Base-by-base conservation (phyloP, 495 filamentous ascomycete species). In the Amniculicola lignicola region DNA sequence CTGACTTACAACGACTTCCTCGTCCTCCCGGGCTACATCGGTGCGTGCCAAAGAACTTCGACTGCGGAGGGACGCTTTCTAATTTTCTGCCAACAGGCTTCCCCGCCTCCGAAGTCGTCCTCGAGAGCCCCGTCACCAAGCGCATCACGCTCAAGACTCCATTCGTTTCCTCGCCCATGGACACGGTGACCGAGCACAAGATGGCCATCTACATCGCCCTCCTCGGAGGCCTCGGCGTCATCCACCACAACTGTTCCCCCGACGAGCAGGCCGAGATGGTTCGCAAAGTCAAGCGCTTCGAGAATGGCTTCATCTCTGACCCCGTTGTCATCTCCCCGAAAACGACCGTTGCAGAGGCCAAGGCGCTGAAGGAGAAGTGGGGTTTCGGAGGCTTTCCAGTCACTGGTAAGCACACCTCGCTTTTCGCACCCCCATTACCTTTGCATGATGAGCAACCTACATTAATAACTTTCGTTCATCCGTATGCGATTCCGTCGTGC, bases 401-500 rank as follows among this genome's bases (percentile, higher is more conserved):
- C 43, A 99, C 93, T 76, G 92, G 93, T 97, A 76, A 79, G 93
- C 80, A 31, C 59, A 51, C 4, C 24, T 39, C 44, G 54, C 51
- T 63, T 43, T 46, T 52, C 25, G 38, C 40, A 15, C 48, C 29
- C 52, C 4, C 15, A n/a, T n/a, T n/a, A n/a, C n/a, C n/a, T n/a
- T 38, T 1, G 35, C 16, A 63, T 64, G 76, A 94, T 94, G 89
- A 90, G 82, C 80, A 81, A 72, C 66, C 69, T 80, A 24, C 75
- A 75, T 76, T 74, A 77, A 85, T 96, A 96, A 98, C 93, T 98
- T 98, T 98, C 93, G 94, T 97, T 98, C 94, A 88, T 88, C 94
- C 90, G 88, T 77, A 85, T n/a, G 85, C 82, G 88, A 81, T 79
- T 79, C 81, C 80, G 85, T 84, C 79, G 87, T 85, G 74, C 74